Conservation (phyloP, 495 filamentous ascomycete genomes). For the Evansstolkia leycettana region DNA sequence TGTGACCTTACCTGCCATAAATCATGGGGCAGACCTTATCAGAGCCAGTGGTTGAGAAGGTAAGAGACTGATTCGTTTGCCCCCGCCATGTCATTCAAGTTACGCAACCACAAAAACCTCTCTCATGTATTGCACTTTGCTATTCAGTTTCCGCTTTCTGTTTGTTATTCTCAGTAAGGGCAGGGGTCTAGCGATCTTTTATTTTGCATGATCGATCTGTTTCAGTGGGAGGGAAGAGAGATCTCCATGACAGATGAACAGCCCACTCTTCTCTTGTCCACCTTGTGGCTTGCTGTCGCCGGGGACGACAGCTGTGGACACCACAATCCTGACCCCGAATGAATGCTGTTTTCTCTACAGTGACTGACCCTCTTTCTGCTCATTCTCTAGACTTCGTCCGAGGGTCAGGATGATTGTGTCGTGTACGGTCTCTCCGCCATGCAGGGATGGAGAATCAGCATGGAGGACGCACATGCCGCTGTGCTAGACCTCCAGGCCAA, state of each 20-base stretch:
- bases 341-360: background rate
- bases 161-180: too few species aligned
- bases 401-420: conserved; percentile 85
- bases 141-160: background rate
- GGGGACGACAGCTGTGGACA: too few species aligned
- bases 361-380: background rate
- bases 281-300: too few species aligned
- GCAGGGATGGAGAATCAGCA: conserved; percentile 99
- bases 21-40: conserved; percentile 98
- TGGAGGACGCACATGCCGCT: conserved; percentile 92
- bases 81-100: background rate
- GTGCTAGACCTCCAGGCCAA: conserved; percentile 75
- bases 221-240: too few species aligned
- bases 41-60: conserved; percentile 98
- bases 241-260: too few species aligned
- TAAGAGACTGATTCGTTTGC: conserved; percentile 32
- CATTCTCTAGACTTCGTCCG: conserved; percentile 58
- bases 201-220: too few species aligned
- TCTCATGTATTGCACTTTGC: background rate
- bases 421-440: conserved; percentile 92
- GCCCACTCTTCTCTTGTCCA: too few species aligned
- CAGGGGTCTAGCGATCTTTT: too few species aligned
- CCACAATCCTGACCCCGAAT: too few species aligned
- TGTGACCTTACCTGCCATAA: conserved; percentile 5
- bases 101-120: background rate